Evolutionary conservation across 805 yeast genomes (phyloP).

Genomic region (Jamesozyma rosinii): DNA sequence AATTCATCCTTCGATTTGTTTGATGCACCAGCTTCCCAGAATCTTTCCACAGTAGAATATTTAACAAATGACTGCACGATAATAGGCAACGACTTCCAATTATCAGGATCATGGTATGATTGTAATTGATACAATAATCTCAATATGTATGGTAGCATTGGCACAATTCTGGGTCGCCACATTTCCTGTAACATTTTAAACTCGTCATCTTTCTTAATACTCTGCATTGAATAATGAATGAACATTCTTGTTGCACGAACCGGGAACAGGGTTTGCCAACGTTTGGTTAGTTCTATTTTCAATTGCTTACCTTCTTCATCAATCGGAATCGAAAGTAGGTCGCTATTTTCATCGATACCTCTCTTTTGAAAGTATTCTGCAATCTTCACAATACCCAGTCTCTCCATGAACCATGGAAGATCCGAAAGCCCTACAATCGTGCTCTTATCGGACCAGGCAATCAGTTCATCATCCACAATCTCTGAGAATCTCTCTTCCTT

Average conservation of each 20-base stretch:
- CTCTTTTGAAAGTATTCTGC: conserved; percentile 82
- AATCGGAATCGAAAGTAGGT: conserved; percentile 70
- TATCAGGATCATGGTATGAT: conserved; percentile 86
- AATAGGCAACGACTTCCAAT: conserved; percentile 79
- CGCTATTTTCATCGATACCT: conserved; percentile 67
- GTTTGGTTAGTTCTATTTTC: conserved; percentile 71
- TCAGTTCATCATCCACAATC: conserved; percentile 87
- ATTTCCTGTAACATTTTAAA: conserved; percentile 55
- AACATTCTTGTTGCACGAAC: conserved; percentile 91
- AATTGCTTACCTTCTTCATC: conserved; percentile 78
- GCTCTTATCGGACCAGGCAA: conserved; percentile 86
- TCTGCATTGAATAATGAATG: conserved; percentile 91
- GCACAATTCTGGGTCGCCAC: conserved; percentile 91
- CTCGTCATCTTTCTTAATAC: conserved; percentile 69
- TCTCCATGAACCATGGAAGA: conserved; percentile 96
- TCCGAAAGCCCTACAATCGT: conserved; percentile 85
- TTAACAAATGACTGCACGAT: conserved; percentile 90
- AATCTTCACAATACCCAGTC: conserved; percentile 87
- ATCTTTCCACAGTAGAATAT: conserved; percentile 82
- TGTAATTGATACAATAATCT: conserved; percentile 84
- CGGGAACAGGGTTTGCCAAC: conserved; percentile 92
- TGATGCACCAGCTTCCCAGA: conserved; percentile 98
- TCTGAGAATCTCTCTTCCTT: conserved; percentile 71
- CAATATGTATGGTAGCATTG: conserved; percentile 82
- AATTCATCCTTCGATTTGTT: conserved; percentile 90